Evolutionary conservation across 768 basidiomycete species (phyloP).

Genomic region (Boletellus ananas): DNA sequence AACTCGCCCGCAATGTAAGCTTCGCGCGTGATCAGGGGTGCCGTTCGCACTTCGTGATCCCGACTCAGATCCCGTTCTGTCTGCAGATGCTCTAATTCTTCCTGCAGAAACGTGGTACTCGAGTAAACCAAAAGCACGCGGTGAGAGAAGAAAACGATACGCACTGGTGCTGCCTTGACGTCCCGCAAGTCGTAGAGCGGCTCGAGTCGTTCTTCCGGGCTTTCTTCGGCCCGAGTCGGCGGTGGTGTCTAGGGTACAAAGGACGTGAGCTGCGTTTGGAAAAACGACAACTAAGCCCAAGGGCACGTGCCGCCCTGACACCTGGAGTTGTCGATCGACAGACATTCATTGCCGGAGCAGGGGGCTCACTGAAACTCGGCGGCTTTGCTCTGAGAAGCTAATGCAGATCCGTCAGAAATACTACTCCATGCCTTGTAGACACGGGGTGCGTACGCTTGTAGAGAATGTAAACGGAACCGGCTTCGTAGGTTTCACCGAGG

Average conservation of each 20-base stretch:
- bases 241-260: background rate
- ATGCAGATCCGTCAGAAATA: too few species aligned
- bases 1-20: slow-evolving; percentile 32
- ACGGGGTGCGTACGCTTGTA: too few species aligned
- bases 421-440: too few species aligned
- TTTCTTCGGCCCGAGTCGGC: background rate
- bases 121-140: too few species aligned
- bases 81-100: slow-evolving; percentile 8
- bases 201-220: background rate
- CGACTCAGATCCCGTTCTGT: slow-evolving; percentile 7
- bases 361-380: background rate
- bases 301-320: background rate
- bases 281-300: background rate
- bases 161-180: slow-evolving; percentile 1
- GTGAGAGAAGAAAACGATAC: background rate
- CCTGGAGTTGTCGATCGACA: background rate
- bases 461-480: too few species aligned
- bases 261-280: background rate
- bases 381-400: background rate
- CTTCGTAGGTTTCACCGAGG: too few species aligned
- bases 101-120: background rate
- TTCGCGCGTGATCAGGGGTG: slow-evolving; percentile 46
- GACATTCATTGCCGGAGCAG: background rate
- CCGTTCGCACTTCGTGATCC: slow-evolving; percentile 35
- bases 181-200: slow-evolving; percentile 8